Evolutionary conservation across 768 basidiomycete species (phyloP), one percentile per base, ranked within the genome.

Genomic region (Lactarius hengduanensis): DNA sequence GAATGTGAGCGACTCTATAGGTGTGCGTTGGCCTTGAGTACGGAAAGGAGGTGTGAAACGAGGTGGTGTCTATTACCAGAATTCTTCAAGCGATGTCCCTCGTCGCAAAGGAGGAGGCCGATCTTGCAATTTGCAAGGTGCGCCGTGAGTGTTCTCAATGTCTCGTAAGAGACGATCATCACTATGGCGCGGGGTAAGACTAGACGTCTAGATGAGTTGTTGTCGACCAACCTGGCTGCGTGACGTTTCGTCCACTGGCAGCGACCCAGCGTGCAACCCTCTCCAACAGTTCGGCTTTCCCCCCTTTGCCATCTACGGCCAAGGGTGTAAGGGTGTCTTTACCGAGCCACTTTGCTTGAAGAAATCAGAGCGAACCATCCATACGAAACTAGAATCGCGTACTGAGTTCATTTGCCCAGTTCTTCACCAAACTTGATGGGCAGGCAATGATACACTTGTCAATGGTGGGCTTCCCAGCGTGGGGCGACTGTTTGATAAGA

Each of bases 111-210:
- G n/a, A 99, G 78, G 18, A 99, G 77, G 2, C 97, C 97, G 57
- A 99, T 91, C 60, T 81, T 86, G 69, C 91, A 93, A 64, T 83
- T 85, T 4, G 87, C 87, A 13, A 98, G 81, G 72, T 96, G 86
- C 0, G 77, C 86, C 9, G 88, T 83, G 15, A 98, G 79, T 4
- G 89, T 89, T 22, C 96, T 87, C 60, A 99, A 82, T 0, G 94
- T 96, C 76, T 99, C 96, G 71, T 99, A 99, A 0, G 97, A 98
- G 6, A 97, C 95, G 70, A 99, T 98, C 92, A 99, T 94, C 55
- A 98, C 96, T 96, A 67, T 0, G 36, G 50, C 40, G 26, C 61
- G 34, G 30, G 16, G 61, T 28, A 34, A 62, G 55, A 36, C 18
- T 34, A 34, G 57, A 30, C 22, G n/a, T 9, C 36, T 38, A 18